Conservation (phyloP, 306 rosid genomes). For the Arachis hypogaea region DNA sequence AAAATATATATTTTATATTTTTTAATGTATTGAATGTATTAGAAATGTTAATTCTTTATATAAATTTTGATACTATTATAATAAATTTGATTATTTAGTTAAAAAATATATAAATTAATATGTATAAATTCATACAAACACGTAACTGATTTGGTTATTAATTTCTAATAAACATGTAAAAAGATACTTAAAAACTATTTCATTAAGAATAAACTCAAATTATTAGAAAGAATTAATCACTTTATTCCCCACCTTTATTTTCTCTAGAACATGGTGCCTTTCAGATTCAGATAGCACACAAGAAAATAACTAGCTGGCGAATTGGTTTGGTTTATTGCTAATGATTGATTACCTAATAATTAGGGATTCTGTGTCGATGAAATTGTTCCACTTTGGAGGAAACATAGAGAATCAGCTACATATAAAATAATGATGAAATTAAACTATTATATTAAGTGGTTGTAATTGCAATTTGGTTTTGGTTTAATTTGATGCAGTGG, state of each 20-base stretch:
- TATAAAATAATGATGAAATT: conserved; percentile 8
- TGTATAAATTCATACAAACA: too few species aligned
- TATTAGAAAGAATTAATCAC: background rate
- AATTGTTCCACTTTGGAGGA: conserved; percentile 23
- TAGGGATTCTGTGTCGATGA: conserved; percentile 18
- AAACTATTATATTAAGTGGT: conserved; percentile 14
- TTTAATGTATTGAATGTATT: too few species aligned
- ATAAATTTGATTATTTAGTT: too few species aligned
- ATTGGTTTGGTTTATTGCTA: conserved; percentile 20
- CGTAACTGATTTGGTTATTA: too few species aligned
- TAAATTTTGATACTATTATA: too few species aligned
- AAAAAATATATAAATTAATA: too few species aligned
- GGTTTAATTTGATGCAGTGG: conserved; percentile 1
- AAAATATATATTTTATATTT: too few species aligned
- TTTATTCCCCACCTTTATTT: background rate
- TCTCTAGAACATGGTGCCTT: background rate
- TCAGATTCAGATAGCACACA: background rate
- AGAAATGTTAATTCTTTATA: too few species aligned
- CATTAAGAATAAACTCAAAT: background rate
- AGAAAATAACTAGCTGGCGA: background rate
- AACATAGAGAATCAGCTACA: conserved; percentile 4
- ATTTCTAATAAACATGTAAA: too few species aligned
- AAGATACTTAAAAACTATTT: background rate
- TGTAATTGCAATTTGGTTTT: conserved; percentile 1
- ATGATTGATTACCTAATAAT: conserved; percentile 44